Evolutionary conservation across 1,284 basidiomycete species (phyloP), one percentile per base, ranked within the genome.

Genomic region (Phellopilus nigrolimitatus): DNA sequence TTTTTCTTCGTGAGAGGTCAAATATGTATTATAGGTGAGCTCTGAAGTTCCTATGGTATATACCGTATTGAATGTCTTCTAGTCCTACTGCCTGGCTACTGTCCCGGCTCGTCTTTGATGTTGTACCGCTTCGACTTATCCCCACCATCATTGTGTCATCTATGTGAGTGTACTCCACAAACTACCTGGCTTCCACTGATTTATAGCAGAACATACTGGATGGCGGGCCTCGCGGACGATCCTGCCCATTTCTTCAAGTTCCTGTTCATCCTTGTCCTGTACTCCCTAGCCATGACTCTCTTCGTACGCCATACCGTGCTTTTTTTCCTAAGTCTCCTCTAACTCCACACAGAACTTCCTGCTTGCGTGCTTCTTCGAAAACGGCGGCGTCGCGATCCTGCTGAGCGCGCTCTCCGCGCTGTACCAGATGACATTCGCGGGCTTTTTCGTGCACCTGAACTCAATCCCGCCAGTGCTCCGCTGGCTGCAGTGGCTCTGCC

Each of bases 331-430:
- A 42, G 17, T 21, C 15, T 28, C 43, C 19, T 24, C n/a, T 10
- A 38, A n/a, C 22, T 3, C 45, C n/a, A n/a, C 7, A 0, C 60
- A 91, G 88, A 95, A 95, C 68, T 92, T 95, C 73, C 73, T 94
- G 39, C 77, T 95, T 15, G 91, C 86, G 4, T 82, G 82, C 7
- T 62, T 85, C 13, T 88, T 95, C 75, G 70, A 72, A 47, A 91
- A 95, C 60, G 85, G 84, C n/a, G 89, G 90, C 13, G 79, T 94
- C 41, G 92, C 92, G 1, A 92, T 94, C 61, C 78, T 97, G 1
- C 64, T 94, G 19, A 89, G 84, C 2, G 84, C 87, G 7, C 71
- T 91, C 17, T 77, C 79, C 6, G 83, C 83, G 22, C 73, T 93
- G 9, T 91, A 86, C 67, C 82, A 90, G 63, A 90, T 88, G 84